These are phyloP conservation scores for Kingdonia uniflora DNA, from an alignment of 164 flowering plant species.

Conservation along the genomic window DNA sequence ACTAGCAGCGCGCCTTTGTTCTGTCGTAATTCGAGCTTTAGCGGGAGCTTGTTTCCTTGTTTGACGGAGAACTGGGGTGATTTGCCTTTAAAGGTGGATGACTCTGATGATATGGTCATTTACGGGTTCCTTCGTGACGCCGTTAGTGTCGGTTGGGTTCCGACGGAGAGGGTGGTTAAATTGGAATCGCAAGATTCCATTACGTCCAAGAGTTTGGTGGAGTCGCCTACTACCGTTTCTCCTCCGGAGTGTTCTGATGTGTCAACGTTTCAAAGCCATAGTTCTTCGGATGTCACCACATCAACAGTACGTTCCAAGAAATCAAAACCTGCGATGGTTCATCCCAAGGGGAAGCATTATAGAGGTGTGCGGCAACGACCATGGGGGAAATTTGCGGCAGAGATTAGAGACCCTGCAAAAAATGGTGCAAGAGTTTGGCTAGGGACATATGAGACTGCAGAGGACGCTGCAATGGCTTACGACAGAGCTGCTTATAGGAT, in stretches of 20 bases:
- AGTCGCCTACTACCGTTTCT: too few relatives aligned
- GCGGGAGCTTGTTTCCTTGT: slow-evolving; percentile 37
- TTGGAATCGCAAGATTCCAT: too few relatives aligned
- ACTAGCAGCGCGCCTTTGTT: slow-evolving; percentile 11
- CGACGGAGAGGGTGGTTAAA: slow-evolving; percentile 7
- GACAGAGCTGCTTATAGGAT: slow-evolving; percentile 37
- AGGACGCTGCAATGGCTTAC: slow-evolving; percentile 39
- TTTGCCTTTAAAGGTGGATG: slow-evolving; percentile 60
- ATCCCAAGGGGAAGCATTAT: slow-evolving; percentile 28
- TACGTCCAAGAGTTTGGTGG: too few relatives aligned
- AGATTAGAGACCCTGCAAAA: slow-evolving; percentile 38
- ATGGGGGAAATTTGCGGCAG: slow-evolving; percentile 40
- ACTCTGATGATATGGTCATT: slow-evolving; percentile 80
- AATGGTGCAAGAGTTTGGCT: slow-evolving; percentile 45
- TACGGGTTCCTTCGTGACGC: slow-evolving; percentile 58
- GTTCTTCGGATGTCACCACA: too few relatives aligned
- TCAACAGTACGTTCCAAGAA: too few relatives aligned
- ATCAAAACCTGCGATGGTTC: neutral
- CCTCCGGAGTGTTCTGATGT: too few relatives aligned
- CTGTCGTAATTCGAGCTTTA: slow-evolving; percentile 44
- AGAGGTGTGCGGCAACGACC: slow-evolving; percentile 38
- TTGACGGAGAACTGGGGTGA: slow-evolving; percentile 72
- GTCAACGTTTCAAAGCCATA: too few relatives aligned
- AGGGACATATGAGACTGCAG: slow-evolving; percentile 38
- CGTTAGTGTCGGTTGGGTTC: slow-evolving; percentile 56